phyloP scores from a whole-genome alignment of 352 stramenopile species.

The Phytophthora palmivora region DNA sequence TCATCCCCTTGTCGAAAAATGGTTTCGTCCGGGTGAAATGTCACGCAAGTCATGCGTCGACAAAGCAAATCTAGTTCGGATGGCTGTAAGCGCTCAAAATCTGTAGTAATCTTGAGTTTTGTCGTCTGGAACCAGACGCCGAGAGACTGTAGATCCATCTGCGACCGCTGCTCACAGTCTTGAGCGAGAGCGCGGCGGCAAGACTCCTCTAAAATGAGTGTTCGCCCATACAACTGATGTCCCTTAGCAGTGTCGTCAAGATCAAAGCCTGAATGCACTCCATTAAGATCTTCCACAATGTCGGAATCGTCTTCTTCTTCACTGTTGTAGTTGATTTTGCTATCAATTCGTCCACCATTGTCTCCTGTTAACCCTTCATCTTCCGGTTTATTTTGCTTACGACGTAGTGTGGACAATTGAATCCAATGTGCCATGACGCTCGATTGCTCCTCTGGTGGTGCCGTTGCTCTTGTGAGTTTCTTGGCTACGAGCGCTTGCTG shows the following conservation, averaged over 20 bases:
- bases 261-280: slow-evolving; percentile 57
- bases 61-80: slow-evolving; percentile 70
- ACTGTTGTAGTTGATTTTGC: slow-evolving; percentile 11
- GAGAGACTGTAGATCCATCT: slow-evolving; percentile 66
- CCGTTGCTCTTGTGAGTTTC: slow-evolving; percentile 1
- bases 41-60: slow-evolving; percentile 58
- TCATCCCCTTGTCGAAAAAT: slow-evolving; percentile 78
- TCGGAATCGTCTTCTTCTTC: slow-evolving; percentile 26
- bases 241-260: slow-evolving; percentile 31
- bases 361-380: slow-evolving; percentile 10
- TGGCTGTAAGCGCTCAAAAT: slow-evolving; percentile 69
- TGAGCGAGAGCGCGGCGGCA: slow-evolving; percentile 64
- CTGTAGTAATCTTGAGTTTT: slow-evolving; percentile 77
- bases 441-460: slow-evolving; percentile 39
- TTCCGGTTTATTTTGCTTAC: slow-evolving; percentile 28
- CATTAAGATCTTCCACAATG: slow-evolving; percentile 34
- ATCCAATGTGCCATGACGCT: slow-evolving; percentile 72
- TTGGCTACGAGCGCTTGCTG: slow-evolving; percentile 51
- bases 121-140: slow-evolving; percentile 79
- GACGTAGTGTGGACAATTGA: slow-evolving; percentile 49
- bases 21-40: slow-evolving; percentile 58
- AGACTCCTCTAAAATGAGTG: slow-evolving; percentile 73
- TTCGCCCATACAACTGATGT: slow-evolving; percentile 59
- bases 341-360: not conserved
- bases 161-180: slow-evolving; percentile 60